Evolutionary conservation across 352 stramenopile genomes (phyloP), one percentile per base, ranked within the genome.

Genomic region (Saprolegnia diclina): DNA sequence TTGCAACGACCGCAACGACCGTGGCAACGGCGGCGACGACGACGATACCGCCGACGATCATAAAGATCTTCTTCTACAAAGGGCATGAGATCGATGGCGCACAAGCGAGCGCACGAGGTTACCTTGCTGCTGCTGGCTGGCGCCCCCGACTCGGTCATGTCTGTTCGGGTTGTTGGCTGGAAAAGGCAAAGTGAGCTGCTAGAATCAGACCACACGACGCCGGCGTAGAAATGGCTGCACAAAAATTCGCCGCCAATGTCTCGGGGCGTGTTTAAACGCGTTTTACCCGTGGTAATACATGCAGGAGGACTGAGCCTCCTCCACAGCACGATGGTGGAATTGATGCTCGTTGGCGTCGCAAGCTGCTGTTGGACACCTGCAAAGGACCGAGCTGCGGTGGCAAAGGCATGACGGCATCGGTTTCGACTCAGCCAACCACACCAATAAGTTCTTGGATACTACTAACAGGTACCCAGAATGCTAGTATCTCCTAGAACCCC

Each of bases 1-100:
- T 59, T 2, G n/a, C 52, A 9, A 59, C 52, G 35, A 59, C 52
- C 13, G 52, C 52, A 16, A 59, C 35, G 52, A 59, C 52, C 11
- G 52, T 59, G 13, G 52, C 52, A 9, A 40, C n/a, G 7, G 35
- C 52, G 13, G 52, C 52, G 11, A 59, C 24, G 24, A 59, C 52
- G 24, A 59, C 52, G 52, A 59, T 9, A 35, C 52, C 52, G 52
- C 52, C 52, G 35, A n/a, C 52, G 13, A n/a, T n/a, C 11, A 59
- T 16, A 14, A 59, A 26, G 35, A 59, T 59, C 52, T 59, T 59
- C 35, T 59, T 59, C 35, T 59, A 35, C 2, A 35, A 5, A 35
- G 29, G 29, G 29, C 29, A 35, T 35, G 29, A 35, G 29, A 35
- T 35, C 2, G 29, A 2, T 6, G 5, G 5, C 29, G 29, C 5